phyloP scores from a whole-genome alignment of 148 eudicot genomes.

The Arctostaphylos glauca region DNA sequence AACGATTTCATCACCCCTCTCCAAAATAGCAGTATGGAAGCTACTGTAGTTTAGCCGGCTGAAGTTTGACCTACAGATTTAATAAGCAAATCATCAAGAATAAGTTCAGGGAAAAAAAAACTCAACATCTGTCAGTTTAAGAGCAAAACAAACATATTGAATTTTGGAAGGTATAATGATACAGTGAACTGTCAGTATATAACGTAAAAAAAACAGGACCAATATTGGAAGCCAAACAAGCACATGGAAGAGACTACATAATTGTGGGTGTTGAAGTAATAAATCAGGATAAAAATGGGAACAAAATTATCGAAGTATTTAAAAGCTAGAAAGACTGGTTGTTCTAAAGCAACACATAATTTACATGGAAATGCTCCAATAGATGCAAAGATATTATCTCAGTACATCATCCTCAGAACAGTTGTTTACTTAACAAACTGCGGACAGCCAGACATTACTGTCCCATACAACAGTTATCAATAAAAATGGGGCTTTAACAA shows the following conservation, averaged over 20 bases:
- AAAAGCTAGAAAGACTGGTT: not conserved
- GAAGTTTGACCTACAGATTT: slow-evolving; percentile 70
- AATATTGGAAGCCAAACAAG: not conserved
- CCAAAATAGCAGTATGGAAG: slow-evolving; percentile 82
- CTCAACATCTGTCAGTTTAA: not conserved
- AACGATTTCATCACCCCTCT: slow-evolving; percentile 89
- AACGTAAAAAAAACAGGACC: not conserved
- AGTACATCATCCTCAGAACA: not conserved
- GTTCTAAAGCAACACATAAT: not conserved
- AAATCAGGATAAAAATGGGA: not conserved
- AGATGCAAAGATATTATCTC: not conserved
- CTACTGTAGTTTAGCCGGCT: slow-evolving; percentile 77
- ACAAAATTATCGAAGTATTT: not conserved
- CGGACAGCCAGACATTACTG: too few species aligned
- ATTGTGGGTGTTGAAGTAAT: not conserved
- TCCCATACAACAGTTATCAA: too few species aligned
- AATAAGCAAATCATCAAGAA: slow-evolving; percentile 11
- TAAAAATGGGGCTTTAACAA: not conserved
- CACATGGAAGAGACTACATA: not conserved
- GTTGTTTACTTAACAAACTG: not conserved
- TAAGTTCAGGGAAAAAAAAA: not conserved
- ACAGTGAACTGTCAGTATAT: not conserved
- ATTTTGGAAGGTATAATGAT: not conserved
- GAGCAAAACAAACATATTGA: not conserved
- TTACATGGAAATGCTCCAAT: not conserved